Conservation (phyloP, 2,329 filamentous ascomycete species). For the Scytalidium lignicola region DNA sequence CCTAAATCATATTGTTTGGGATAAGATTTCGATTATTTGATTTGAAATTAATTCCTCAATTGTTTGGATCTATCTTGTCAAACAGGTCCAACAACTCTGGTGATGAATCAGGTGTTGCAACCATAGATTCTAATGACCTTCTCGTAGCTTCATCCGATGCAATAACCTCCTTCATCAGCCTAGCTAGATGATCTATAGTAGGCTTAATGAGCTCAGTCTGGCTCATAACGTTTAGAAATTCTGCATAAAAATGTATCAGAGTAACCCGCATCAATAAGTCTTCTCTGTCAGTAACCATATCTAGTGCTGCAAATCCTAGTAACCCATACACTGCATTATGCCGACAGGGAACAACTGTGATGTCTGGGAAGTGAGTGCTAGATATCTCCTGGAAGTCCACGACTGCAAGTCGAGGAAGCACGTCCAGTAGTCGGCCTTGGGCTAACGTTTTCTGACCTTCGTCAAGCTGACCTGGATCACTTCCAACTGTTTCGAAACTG, state of each 20-base stretch:
- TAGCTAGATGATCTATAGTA: conserved; percentile 22
- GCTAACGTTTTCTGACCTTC: conserved; percentile 28
- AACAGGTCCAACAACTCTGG: conserved; percentile 24
- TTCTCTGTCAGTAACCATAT: conserved; percentile 28
- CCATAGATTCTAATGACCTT: conserved; percentile 23
- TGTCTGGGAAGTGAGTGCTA: conserved; percentile 21
- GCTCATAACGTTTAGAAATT: conserved; percentile 26
- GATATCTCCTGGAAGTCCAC: conserved; percentile 23
- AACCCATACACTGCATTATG: conserved; percentile 16
- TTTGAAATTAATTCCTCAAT: background rate
- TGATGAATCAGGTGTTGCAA: conserved; percentile 15
- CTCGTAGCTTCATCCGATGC: conserved; percentile 19
- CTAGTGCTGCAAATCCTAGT: conserved; percentile 24
- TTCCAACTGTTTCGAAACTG: conserved; percentile 18
- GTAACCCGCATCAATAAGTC: conserved; percentile 30
- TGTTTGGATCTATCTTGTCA: conserved; percentile 16
- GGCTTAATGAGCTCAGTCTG: conserved; percentile 17
- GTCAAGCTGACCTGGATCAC: conserved; percentile 17
- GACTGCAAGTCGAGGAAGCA: conserved; percentile 25
- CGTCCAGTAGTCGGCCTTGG: conserved; percentile 26
- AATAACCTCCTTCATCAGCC: conserved; percentile 21
- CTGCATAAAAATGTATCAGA: conserved; percentile 26
- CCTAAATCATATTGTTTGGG: too few relatives aligned
- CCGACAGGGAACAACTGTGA: conserved; percentile 18
- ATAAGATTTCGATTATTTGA: too few relatives aligned